Evolutionary conservation across 352 stramenopile genomes (phyloP).

Genomic region (Pythium diclinum): DNA sequence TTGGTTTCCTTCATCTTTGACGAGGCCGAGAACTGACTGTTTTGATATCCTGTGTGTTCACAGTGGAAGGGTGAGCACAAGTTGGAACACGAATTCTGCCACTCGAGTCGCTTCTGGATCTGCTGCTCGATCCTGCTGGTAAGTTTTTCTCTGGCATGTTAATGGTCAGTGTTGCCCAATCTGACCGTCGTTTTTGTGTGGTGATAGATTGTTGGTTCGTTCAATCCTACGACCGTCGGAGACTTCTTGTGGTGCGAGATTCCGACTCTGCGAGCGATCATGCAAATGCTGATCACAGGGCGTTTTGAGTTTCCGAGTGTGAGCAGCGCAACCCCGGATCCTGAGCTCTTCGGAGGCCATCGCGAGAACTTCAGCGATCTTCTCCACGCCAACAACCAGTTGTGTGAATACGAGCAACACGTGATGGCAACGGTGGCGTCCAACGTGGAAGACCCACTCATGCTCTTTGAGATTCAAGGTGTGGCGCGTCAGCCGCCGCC

Average conservation of each 20-base stretch:
- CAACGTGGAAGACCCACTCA: conserved; percentile 56
- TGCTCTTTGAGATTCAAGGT: conserved; percentile 69
- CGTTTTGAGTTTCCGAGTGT: conserved; percentile 70
- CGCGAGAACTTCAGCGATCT: conserved; percentile 49
- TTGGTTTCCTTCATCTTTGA: not conserved
- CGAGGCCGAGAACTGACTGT: conserved; percentile 1
- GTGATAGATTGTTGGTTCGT: conserved; percentile 44
- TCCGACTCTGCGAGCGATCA: conserved; percentile 71
- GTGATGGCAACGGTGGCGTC: conserved; percentile 42
- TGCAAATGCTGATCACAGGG: conserved; percentile 86
- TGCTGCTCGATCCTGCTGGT: conserved; percentile 84
- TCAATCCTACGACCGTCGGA: conserved; percentile 77
- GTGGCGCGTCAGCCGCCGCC: conserved; percentile 65
- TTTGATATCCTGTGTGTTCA: conserved; percentile 15
- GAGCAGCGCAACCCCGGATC: conserved; percentile 37
- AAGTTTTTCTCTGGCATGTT: conserved; percentile 5
- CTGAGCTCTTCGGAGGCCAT: conserved; percentile 60
- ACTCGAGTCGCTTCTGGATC: conserved; percentile 82
- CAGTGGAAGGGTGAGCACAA: conserved; percentile 59
- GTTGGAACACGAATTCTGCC: conserved; percentile 70
- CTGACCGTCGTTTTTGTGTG: not conserved
- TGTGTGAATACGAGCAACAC: conserved; percentile 72
- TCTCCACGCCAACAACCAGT: conserved; percentile 53
- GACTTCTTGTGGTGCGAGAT: conserved; percentile 72
- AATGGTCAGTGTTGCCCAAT: not conserved